Evolutionary conservation across 2,329 filamentous ascomycete genomes (phyloP), one percentile per base, ranked within the genome.

Genomic region (Colletotrichum shisoi): DNA sequence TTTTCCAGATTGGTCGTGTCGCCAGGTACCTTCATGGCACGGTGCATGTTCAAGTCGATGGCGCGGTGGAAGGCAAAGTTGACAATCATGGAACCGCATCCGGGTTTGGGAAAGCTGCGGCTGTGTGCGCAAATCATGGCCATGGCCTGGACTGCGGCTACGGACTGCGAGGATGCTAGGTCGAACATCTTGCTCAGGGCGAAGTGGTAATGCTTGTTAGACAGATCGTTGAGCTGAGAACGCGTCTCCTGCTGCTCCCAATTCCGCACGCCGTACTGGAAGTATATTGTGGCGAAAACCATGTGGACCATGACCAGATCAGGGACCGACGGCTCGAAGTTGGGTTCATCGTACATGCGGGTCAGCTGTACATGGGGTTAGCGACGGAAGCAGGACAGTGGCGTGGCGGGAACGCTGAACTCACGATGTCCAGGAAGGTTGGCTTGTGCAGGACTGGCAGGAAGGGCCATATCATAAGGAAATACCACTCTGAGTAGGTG

Each of bases 161-260:
- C 78, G 0, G 86, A 87, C 63, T 85, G 85, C 19, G 87, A 86
- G 6, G 81, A 81, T 15, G 87, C 78, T 4, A 96, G 79, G 54
- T 91, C 81, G 69, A 87, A 89, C 70, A 91, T 87, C 75, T 89
- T 88, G 74, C 86, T 87, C 51, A 94, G 78, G 1, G 89, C 85
- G 74, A 89, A 94, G 72, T 93, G 90, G 71, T 94, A 94, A 75
- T 95, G 92, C 61, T 86, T 85, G 76, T 93, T 91, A 3, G 91
- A 91, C 57, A 89, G 79, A 1, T 87, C 82, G 70, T 90, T 87
- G 59, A 90, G 79, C 45, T 83, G 81, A 7, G 80, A 79, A 67
- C 85, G 83, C 65, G 85, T 82, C 3, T 83, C 81, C 17, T 84
- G 75, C 63, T 86, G 79, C 67, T 87, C 82, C 68, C 82, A 81